phyloP scores from a whole-genome alignment of 495 filamentous ascomycete species.

The Annulohypoxylon moriforme region DNA sequence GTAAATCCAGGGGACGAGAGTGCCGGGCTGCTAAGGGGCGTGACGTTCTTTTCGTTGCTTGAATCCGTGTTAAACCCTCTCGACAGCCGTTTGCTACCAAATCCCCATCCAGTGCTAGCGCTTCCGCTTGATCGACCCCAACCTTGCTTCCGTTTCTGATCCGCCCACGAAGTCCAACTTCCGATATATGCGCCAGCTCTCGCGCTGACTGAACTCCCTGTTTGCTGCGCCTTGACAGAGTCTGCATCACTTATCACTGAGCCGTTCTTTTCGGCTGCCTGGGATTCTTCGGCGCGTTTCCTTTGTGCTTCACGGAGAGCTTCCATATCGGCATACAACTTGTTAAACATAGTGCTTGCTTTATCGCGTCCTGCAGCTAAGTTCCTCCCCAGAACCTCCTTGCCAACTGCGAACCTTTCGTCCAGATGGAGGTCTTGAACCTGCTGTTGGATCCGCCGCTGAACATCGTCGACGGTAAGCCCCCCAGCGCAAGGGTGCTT shows the following conservation, averaged over 20 bases:
- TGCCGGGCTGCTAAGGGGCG: constrained; percentile 46
- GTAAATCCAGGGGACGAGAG: constrained; percentile 40
- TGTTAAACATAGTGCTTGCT: constrained; percentile 83
- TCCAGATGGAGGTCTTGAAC: constrained; percentile 90
- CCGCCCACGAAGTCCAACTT: constrained; percentile 95
- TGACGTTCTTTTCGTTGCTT: constrained; percentile 50
- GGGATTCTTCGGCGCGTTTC: constrained; percentile 70
- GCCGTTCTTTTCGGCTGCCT: constrained; percentile 46
- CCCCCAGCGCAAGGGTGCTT: constrained; percentile 95
- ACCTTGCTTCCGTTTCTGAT: constrained; percentile 80
- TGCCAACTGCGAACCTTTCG: constrained; percentile 79
- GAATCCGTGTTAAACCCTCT: constrained; percentile 39
- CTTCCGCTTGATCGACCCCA: constrained; percentile 58
- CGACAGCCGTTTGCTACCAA: constrained; percentile 47
- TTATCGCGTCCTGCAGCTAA: constrained; percentile 86
- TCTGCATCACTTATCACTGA: constrained; percentile 61
- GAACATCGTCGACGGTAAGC: constrained; percentile 92
- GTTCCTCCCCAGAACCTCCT: constrained; percentile 81
- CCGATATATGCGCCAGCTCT: constrained; percentile 89
- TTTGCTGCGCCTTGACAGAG: constrained; percentile 72
- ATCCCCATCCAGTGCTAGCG: constrained; percentile 50
- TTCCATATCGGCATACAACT: constrained; percentile 90
- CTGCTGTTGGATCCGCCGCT: constrained; percentile 87
- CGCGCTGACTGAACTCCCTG: constrained; percentile 72
- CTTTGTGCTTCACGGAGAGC: constrained; percentile 83